Conservation (phyloP, 23 red algal species). For the Gracilariopsis chorda region DNA sequence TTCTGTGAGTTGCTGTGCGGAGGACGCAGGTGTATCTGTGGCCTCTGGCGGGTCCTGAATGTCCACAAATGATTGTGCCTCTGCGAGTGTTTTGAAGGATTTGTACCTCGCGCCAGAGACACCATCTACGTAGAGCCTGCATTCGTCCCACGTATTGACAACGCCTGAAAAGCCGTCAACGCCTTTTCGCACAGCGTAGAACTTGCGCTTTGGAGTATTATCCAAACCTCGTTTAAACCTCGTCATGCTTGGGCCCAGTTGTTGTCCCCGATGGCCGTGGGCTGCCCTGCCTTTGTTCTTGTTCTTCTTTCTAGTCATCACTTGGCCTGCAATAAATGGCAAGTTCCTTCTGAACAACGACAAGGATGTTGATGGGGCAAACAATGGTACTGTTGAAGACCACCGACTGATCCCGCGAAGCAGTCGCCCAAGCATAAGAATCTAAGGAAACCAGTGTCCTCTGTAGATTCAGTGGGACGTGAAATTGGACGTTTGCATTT, state of each 20-base stretch:
- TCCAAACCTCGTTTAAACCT: background rate
- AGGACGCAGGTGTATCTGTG: background rate
- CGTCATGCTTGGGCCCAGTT: background rate
- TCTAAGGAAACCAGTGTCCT: no score
- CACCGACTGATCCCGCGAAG: background rate
- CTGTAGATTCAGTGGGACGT: no score
- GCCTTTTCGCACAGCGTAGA: slow-evolving; percentile 73
- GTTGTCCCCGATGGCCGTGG: background rate
- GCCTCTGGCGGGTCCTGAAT: background rate
- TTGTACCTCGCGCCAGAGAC: slow-evolving; percentile 63
- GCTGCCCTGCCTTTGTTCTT: background rate
- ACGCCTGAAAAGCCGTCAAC: slow-evolving; percentile 67
- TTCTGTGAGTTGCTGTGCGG: background rate
- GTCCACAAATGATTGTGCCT: slow-evolving; percentile 49
- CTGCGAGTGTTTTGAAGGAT: slow-evolving; percentile 46
- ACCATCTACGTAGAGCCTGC: slow-evolving; percentile 52
- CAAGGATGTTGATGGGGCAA: no score
- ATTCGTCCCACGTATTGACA: slow-evolving; percentile 71
- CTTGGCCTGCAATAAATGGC: background rate
- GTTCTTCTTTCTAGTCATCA: background rate
- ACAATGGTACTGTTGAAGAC: background rate
- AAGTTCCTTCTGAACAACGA: background rate
- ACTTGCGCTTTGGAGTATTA: slow-evolving; percentile 30
- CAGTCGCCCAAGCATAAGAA: background rate
- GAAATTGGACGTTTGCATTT: no score